These are phyloP conservation scores for Furcasterigmium sp. DNA, from an alignment of 2,329 filamentous ascomycete genomes.

Conservation along the genomic window DNA sequence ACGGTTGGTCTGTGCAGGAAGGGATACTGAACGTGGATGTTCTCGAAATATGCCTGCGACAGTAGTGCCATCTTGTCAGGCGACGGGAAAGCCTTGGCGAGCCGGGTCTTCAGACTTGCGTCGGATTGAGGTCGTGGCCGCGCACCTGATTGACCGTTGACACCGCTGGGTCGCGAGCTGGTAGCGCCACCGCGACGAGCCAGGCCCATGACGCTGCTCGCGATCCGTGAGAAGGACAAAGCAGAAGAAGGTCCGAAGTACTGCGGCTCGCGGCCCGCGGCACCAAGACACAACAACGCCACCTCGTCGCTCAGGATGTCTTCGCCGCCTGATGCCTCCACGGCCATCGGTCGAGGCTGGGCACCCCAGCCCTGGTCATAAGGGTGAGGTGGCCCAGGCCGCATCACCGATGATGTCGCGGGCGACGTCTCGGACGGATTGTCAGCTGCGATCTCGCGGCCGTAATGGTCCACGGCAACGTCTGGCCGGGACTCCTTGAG, in stretches of 20 bases:
- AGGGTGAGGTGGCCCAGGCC: neutral
- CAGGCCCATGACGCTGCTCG: too few species aligned
- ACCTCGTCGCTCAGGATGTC: constrained; percentile 16
- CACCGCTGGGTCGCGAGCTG: constrained; percentile 7
- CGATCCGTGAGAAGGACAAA: constrained; percentile 23
- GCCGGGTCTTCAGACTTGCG: too few species aligned
- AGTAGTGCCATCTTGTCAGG: too few species aligned
- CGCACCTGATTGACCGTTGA: neutral
- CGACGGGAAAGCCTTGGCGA: too few species aligned
- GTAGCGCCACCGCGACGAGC: too few species aligned
- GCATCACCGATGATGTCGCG: neutral
- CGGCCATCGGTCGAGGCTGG: too few species aligned
- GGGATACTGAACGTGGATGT: constrained; percentile 30
- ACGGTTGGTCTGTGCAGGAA: constrained; percentile 29
- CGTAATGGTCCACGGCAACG: constrained; percentile 14
- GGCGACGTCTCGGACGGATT: neutral
- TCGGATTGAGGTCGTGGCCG: constrained; percentile 1
- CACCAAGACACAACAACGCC: constrained; percentile 22
- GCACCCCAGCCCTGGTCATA: neutral
- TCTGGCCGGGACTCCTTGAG: constrained; percentile 20
- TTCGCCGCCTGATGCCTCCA: constrained; percentile 1
- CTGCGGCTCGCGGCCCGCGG: constrained; percentile 26
- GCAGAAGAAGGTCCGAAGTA: constrained; percentile 30
- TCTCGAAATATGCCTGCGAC: constrained; percentile 27
- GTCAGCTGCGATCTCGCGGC: neutral